Base-by-base conservation (phyloP, 2,329 filamentous ascomycete species). In the Cladosporium halotolerans region DNA sequence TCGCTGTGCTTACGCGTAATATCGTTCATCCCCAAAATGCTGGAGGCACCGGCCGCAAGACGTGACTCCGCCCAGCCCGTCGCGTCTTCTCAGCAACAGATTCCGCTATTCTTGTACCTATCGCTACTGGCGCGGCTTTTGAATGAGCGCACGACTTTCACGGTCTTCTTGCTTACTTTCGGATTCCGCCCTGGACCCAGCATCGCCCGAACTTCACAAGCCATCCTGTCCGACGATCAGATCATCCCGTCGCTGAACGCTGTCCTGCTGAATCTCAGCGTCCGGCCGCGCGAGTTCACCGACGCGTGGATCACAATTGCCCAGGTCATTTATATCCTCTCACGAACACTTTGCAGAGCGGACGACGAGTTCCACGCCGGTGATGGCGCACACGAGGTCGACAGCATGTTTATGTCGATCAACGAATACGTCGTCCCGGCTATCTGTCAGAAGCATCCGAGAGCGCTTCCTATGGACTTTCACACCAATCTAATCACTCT, bases 391-490 rank as follows among this genome's bases (percentile, higher is more conserved):
- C 13, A 9, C 32, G 23, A 47, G 14, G 39, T 55, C 19, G 56
- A 59, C n/a, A 52, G 42, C 19, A 45, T 65, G 13, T 40, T 66
- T 32, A 56, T 57, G 11, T 51, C 57, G 13, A 54, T 61, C 39
- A 62, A 64, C 40, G 34, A 52, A 10, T 49, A 54, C 41, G 45
- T 68, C 8, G 41, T 66, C 16, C 63, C 63, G 8, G 43, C 57
- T 13, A 56, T 65, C n/a, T 61, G 62, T 23, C 60, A 60, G 34
- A 68, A 66, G 48, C 63, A 64, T 43, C 62, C 64, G 9, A 60
- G 65, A 36, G 63, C 60, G 8, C 52, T 68, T 11, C 63, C 63
- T 3, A 40, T 52, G 2, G 48, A 52, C 16, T 63, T 68, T 32
- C 65, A 68, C 52, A 55, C 54, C 7, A 9, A 33, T 5, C 11